Evolutionary conservation across 202 grass and related monocot genomes (phyloP).

Genomic region (Carex sylvatica): DNA sequence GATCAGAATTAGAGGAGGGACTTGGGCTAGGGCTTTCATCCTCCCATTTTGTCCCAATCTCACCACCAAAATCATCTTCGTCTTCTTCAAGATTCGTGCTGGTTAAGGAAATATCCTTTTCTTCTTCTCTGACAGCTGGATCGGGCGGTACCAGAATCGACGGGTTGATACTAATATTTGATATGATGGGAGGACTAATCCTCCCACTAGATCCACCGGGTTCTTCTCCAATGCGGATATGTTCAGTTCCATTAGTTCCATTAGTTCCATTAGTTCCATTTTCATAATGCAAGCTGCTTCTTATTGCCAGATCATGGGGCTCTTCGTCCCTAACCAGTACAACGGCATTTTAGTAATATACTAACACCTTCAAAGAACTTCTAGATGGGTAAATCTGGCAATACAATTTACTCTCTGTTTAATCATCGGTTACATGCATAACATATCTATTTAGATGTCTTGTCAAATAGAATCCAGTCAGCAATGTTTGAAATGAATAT

Average conservation of each 20-base stretch:
- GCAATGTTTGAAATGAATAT: neutral
- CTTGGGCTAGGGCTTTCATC: constrained; percentile 22
- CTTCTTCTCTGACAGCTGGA: constrained; percentile 13
- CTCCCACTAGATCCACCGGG: neutral
- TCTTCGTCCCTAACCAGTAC: constrained; percentile 1
- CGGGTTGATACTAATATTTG: constrained; percentile 1
- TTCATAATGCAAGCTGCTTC: constrained; percentile 7
- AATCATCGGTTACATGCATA: neutral
- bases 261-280: constrained; percentile 10
- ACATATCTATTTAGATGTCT: neutral
- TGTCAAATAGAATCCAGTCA: neutral
- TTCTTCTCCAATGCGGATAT: constrained; percentile 1
- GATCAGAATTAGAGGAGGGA: constrained; percentile 9
- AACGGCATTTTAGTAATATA: neutral
- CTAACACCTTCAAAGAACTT: neutral
- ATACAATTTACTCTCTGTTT: neutral
- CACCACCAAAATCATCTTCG: constrained; percentile 4
- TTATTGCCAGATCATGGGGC: neutral
- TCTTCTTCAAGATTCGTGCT: constrained; percentile 11
- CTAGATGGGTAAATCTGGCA: neutral
- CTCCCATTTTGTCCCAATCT: constrained; percentile 14
- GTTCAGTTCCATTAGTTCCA: constrained; percentile 5
- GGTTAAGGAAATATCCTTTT: constrained; percentile 14
- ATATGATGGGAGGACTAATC: constrained; percentile 19
- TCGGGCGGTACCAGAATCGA: constrained; percentile 7